A percentile compares a stretch with the other conserved stretches of the same genome.
phyloP scores from a whole-genome alignment of 1,139 yeast species.

The Blastobotrys indianensis region DNA sequence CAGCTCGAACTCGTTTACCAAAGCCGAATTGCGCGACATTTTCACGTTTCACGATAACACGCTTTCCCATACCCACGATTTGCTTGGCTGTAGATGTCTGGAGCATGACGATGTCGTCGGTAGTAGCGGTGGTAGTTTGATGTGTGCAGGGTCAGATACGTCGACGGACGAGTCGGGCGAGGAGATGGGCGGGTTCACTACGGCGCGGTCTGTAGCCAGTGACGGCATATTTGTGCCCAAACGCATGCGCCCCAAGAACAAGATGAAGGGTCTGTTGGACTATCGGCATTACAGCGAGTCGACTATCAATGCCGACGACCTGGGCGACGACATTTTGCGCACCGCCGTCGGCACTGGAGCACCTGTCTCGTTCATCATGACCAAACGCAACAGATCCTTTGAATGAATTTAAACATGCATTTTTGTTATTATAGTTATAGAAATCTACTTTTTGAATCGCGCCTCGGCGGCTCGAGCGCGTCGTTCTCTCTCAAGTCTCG shows the following conservation, averaged over 20 bases:
- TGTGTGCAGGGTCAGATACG: slow-evolving; percentile 9
- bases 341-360: background rate
- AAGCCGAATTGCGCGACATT: slow-evolving; percentile 64
- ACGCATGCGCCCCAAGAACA: slow-evolving; percentile 25
- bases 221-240: slow-evolving; percentile 25
- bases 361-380: slow-evolving; percentile 15
- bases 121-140: slow-evolving; percentile 15
- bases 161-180: slow-evolving; percentile 18
- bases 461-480: slow-evolving; percentile 97
- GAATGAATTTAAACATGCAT: background rate
- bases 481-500: slow-evolving; percentile 82
- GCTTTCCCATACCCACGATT: slow-evolving; percentile 72
- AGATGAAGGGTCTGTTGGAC: slow-evolving; percentile 50
- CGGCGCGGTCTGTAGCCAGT: slow-evolving; percentile 40
- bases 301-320: background rate
- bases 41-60: slow-evolving; percentile 55
- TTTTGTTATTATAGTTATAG: background rate
- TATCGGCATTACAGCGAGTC: slow-evolving; percentile 57
- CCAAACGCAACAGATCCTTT: slow-evolving; percentile 2
- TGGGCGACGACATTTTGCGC: slow-evolving; percentile 12
- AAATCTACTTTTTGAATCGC: slow-evolving; percentile 41
- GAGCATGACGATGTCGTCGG: slow-evolving; percentile 15
- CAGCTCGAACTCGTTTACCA: slow-evolving; percentile 32
- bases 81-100: slow-evolving; percentile 64
- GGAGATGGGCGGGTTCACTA: slow-evolving; percentile 39